These are phyloP conservation scores for Aaosphaeria arxii DNA, from an alignment of 2,329 filamentous ascomycete species.

Conservation along the genomic window DNA sequence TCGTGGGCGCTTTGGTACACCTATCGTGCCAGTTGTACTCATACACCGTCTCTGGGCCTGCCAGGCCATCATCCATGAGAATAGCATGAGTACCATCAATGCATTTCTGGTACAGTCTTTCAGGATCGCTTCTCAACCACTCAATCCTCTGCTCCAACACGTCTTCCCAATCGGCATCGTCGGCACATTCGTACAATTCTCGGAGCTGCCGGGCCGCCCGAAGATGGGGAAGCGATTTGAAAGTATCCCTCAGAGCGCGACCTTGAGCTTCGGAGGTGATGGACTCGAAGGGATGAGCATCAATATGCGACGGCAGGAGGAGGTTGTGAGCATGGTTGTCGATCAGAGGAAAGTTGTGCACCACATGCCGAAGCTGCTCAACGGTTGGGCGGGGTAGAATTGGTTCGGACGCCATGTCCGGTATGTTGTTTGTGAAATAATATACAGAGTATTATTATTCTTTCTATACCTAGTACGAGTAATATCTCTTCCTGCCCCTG, in stretches of 20 bases:
- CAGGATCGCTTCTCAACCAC: constrained; percentile 45
- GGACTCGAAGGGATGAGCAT: constrained; percentile 55
- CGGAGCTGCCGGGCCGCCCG: constrained; percentile 69
- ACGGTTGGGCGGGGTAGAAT: constrained; percentile 19
- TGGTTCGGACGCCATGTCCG: not conserved
- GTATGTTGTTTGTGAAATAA: not conserved
- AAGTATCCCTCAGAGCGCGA: constrained; percentile 61
- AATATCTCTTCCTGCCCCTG: too few species aligned
- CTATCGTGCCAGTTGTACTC: constrained; percentile 57
- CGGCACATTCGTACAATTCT: constrained; percentile 57
- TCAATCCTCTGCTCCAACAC: constrained; percentile 50
- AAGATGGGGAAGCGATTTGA: constrained; percentile 64
- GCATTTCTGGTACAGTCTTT: constrained; percentile 61
- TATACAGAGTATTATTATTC: too few species aligned
- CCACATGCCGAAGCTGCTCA: constrained; percentile 31
- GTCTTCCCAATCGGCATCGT: constrained; percentile 58
- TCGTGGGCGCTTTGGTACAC: constrained; percentile 62
- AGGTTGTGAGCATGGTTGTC: constrained; percentile 73
- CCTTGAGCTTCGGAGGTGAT: constrained; percentile 73
- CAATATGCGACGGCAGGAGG: constrained; percentile 51
- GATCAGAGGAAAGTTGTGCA: constrained; percentile 56
- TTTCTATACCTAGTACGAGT: too few species aligned
- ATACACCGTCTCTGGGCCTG: constrained; percentile 54
- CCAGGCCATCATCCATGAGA: constrained; percentile 74
- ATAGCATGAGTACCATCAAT: constrained; percentile 70